Percentiles rank a stretch among this genome's conserved stretches.
These are phyloP conservation scores for Plantago elongata DNA, from an alignment of 257 asterid species.

Conservation along the genomic window DNA sequence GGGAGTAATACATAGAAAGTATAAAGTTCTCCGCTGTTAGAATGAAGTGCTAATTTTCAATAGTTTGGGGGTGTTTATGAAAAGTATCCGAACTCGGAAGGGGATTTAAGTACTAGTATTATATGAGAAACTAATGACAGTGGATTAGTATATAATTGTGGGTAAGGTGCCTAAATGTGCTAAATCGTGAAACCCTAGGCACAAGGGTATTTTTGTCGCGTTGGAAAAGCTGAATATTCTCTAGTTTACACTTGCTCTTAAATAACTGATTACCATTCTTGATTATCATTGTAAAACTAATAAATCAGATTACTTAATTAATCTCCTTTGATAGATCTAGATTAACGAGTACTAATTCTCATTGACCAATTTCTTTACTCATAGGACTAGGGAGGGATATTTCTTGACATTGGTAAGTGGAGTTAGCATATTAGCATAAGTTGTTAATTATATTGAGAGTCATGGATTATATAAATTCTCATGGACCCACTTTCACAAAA, in stretches of 20 bases:
- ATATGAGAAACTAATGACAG: no score
- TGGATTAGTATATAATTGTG: background rate
- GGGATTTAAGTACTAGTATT: no score
- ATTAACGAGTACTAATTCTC: slow-evolving; percentile 23
- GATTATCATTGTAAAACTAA: no score
- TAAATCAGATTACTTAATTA: background rate
- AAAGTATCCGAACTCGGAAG: background rate
- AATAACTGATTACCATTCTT: slow-evolving; percentile 17
- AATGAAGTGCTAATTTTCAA: no score
- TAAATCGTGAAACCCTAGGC: slow-evolving; percentile 41
- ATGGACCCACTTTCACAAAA: no score
- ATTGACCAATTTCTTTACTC: slow-evolving; percentile 16
- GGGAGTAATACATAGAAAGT: no score
- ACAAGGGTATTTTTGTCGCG: slow-evolving; percentile 73
- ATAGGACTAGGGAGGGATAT: background rate
- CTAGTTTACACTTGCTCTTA: slow-evolving; percentile 41
- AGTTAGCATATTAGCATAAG: no score
- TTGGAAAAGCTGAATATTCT: slow-evolving; percentile 85
- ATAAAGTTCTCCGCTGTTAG: no score
- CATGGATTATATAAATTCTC: no score
- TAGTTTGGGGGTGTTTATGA: background rate
- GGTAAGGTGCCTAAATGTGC: slow-evolving; percentile 35
- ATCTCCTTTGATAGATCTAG: slow-evolving; percentile 12
- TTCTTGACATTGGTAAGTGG: no score
- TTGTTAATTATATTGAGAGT: no score